Conservation (phyloP, 495 filamentous ascomycete species). For the Ramalina peruviana region DNA sequence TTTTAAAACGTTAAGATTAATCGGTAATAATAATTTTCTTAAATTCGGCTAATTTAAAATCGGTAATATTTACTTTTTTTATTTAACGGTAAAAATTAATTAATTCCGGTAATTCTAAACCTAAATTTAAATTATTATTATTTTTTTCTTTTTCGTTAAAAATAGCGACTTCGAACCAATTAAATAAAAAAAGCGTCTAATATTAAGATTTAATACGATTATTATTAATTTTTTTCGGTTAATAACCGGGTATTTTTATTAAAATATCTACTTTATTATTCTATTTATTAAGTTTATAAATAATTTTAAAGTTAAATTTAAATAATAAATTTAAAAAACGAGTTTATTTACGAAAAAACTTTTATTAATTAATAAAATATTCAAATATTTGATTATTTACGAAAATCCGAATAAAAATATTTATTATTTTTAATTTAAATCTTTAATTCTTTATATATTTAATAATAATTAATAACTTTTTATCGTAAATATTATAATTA, state of each 20-base stretch:
- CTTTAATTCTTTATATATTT: background rate
- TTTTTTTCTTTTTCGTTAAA: background rate
- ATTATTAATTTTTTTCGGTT: background rate
- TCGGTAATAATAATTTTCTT: background rate
- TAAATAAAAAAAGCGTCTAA: too few species aligned
- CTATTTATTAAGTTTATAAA: too few species aligned
- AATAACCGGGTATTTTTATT: too few species aligned
- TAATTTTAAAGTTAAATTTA: too few species aligned
- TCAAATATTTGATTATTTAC: background rate
- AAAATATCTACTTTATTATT: too few species aligned
- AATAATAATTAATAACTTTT: background rate
- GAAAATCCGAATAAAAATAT: background rate
- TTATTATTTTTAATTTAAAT: background rate
- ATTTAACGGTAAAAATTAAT: background rate
- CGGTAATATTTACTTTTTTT: background rate
- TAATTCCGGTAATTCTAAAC: background rate
- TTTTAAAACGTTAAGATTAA: background rate
- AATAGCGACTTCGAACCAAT: background rate
- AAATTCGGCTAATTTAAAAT: background rate
- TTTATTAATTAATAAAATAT: background rate
- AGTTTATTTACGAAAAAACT: too few species aligned
- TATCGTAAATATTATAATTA: too few species aligned
- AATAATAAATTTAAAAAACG: too few species aligned
- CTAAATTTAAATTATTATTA: background rate
- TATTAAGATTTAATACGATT: background rate